Conservation (phyloP, 1,139 yeast species). For the Nakaseomyces glabratus region DNA sequence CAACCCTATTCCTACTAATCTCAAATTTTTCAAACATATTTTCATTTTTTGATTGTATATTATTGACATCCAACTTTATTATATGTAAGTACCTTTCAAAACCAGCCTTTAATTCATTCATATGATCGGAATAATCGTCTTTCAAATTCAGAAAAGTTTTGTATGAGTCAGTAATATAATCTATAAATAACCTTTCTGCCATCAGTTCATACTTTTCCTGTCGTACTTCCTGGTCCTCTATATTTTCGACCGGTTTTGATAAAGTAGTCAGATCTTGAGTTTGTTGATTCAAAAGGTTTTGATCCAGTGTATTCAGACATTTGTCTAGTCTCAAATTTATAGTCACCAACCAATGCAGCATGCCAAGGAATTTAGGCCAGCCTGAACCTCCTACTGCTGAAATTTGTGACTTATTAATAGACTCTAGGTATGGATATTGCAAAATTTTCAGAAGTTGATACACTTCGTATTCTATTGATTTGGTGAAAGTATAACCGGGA, state of each 20-base stretch:
- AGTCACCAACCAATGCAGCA: constrained; percentile 71
- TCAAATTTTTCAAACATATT: constrained; percentile 30
- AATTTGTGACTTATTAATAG: constrained; percentile 73
- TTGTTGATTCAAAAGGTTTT: constrained; percentile 21
- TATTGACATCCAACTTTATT: constrained; percentile 38
- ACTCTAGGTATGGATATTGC: constrained; percentile 72
- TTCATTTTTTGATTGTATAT: constrained; percentile 35
- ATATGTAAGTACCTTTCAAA: constrained; percentile 41
- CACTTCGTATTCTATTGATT: constrained; percentile 68
- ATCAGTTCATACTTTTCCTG: constrained; percentile 32
- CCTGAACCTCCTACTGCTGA: constrained; percentile 89
- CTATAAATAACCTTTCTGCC: constrained; percentile 54
- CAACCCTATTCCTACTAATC: constrained; percentile 32
- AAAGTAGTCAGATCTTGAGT: constrained; percentile 27
- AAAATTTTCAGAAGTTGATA: constrained; percentile 54
- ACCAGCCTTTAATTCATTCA: constrained; percentile 47
- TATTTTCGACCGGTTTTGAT: constrained; percentile 39
- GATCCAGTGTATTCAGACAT: constrained; percentile 25
- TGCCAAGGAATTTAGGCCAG: constrained; percentile 79
- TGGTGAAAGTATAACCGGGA: constrained; percentile 65
- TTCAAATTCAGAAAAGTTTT: constrained; percentile 53
- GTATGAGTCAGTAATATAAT: constrained; percentile 60
- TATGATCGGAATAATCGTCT: constrained; percentile 50
- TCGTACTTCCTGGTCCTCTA: constrained; percentile 33
- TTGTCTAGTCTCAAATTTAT: constrained; percentile 43